Base-by-base conservation (phyloP, 2,329 filamentous ascomycete genomes). In the Fusarium drepaniforme region DNA sequence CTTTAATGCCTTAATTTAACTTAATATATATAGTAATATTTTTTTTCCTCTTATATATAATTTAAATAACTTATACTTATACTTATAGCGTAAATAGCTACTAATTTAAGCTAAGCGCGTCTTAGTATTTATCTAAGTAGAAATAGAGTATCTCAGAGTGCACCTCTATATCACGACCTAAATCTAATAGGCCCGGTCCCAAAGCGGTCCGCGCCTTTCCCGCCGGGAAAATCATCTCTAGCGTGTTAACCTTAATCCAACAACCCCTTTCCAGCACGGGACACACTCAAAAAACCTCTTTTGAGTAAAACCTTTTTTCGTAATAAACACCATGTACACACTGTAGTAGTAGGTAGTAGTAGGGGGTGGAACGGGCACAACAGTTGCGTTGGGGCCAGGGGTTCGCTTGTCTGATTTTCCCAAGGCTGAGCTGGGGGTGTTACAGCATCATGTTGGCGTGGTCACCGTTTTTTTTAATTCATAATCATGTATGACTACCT, bases 191-290 rank as follows among this genome's bases (percentile, higher is more conserved):
- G 49, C 30, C 30, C 30, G 28, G 28, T 30, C 8, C 28, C 28
- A 30, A 33, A 33, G 49, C 72, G 72, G 72, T 73, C 72, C 72
- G 40, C 66, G 53, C 72, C 44, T 67, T 70, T 61, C 68, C 51
- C 38, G 64, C 37, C 40, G 23, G 57, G 28, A 35, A 46, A 46
- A 66, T 61, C 44, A 57, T 13, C 42, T 68, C 71, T 75, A 75
- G 73, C 73, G 73, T 66, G n/a, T 35, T 49, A 75, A 75, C 73
- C 64, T 75, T 75, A 75, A 75, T 67, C 69, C n/a, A 75, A 75
- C 44, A 23, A 23, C 12, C 69, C 60, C 21, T 30, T 21, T 28
- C 33, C 21, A n/a, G 35, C 37, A 44, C 40, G 38, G 38, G 38
- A 11, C 38, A 42, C 18, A 9, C 40, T 30, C 3, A 30, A 30